These are phyloP conservation scores for Aspergillus candidus DNA, from an alignment of 2,329 filamentous ascomycete species.

Conservation along the genomic window DNA sequence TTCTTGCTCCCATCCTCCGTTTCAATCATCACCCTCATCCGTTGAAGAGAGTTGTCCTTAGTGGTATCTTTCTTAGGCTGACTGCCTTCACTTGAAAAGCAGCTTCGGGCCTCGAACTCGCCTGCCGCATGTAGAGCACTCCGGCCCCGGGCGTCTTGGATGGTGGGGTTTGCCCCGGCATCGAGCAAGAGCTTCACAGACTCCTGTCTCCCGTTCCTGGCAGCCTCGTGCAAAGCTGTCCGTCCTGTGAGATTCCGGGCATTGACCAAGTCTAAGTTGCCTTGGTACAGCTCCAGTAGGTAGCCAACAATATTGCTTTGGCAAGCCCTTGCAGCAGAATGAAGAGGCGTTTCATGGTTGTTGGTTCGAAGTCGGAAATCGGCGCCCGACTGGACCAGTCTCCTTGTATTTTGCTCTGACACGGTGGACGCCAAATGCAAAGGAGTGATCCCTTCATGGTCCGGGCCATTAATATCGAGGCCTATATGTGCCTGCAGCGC, in stretches of 20 bases:
- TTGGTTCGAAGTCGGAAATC: constrained; percentile 1
- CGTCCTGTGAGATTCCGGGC: constrained; percentile 1
- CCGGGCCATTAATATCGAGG: constrained; percentile 1
- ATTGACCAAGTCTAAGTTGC: constrained; percentile 1
- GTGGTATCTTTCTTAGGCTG: no score
- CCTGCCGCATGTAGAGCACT: no score
- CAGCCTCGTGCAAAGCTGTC: constrained; percentile 9
- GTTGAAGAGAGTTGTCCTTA: no score
- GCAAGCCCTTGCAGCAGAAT: constrained; percentile 7
- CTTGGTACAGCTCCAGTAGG: constrained; percentile 3
- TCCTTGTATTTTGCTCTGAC: constrained; percentile 1
- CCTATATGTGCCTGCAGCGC: neutral
- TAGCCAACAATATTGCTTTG: constrained; percentile 8
- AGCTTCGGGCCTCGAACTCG: no score
- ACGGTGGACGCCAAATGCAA: constrained; percentile 7
- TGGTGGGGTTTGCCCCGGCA: constrained; percentile 2
- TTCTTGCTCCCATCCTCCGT: no score
- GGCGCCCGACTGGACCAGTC: constrained; percentile 5
- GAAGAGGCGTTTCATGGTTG: constrained; percentile 3
- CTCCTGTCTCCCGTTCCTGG: constrained; percentile 1
- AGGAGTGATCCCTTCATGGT: constrained; percentile 3
- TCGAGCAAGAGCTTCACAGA: constrained; percentile 6
- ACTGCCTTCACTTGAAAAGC: no score
- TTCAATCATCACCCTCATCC: no score
- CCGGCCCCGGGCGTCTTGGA: neutral